Base-by-base conservation (phyloP, 768 basidiomycete species). In the Rhodotorula paludigena region DNA sequence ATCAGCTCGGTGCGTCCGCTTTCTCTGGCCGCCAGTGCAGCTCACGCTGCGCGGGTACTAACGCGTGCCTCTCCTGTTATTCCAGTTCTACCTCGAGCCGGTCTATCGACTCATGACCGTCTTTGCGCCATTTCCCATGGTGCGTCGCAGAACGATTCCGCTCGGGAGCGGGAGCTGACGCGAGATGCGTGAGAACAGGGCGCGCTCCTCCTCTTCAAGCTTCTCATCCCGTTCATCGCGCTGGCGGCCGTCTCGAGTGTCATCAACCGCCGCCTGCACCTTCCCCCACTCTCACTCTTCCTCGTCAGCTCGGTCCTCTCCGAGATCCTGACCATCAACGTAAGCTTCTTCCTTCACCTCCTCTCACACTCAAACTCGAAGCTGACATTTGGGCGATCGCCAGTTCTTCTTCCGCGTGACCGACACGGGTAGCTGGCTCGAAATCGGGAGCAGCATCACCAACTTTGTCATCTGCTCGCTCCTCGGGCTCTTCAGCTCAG, bases 401-500 rank as follows among this genome's bases (percentile, higher is more conserved):
- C 42, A 61, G 62, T 91, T 92, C 80, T 92, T 92, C 78, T 86
- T 86, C 81, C 85, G 84, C 45, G 90, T 92, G 35, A 85, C 85
- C 32, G 89, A 92, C 76, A 42, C 73, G 84, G 88, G 90, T 0
- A 89, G 88, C 6, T 92, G 90, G 90, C 80, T 92, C 64, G 89
- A 92, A 75, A 92, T 91, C 59, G 90, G 90, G 11, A 88, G 89
- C 75, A 86, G 89, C 0, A 90, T 92, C 76, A 89, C 84, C 57
- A 90, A 91, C 79, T 92, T 90, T 78, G 87, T 86, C 72, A 89
- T 92, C 67, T 85, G 88, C 2, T 90, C 89, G 2, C 78, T 91
- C 44, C 80, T 92, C 61, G 81, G 89, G 47, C 81, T 89, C 8
- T 91, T 88, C 85, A 87, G 87, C 1, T 88, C 87, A 35, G 88